Percentiles rank a stretch among this genome's conserved stretches.
Evolutionary conservation across 2,329 filamentous ascomycete genomes (phyloP).

Genomic region (Blastomyces silverae): DNA sequence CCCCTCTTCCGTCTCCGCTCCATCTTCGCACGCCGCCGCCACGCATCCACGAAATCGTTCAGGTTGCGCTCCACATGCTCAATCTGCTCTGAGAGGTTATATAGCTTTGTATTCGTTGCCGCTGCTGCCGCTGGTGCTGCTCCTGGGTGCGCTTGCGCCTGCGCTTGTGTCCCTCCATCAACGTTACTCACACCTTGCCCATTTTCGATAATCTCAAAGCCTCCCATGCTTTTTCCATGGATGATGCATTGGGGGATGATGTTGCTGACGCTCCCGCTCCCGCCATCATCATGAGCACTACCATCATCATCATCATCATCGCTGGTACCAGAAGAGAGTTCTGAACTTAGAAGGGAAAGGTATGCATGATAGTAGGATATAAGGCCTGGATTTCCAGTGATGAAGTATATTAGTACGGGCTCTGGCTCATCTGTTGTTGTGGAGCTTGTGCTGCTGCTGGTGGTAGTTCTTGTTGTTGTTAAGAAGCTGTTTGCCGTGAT

Average conservation of each 20-base stretch:
- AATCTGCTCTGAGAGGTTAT: conserved; percentile 48
- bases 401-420: conserved; percentile 39
- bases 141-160: not conserved
- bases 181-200: not conserved
- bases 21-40: conserved; percentile 18
- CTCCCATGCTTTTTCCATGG: conserved; percentile 33
- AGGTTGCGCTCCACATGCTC: conserved; percentile 42
- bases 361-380: conserved; percentile 46
- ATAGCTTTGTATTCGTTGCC: conserved; percentile 18
- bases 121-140: not conserved
- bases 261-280: not conserved
- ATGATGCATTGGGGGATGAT: conserved; percentile 20
- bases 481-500: conserved; percentile 12
- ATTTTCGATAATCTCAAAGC: conserved; percentile 29
- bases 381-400: conserved; percentile 47
- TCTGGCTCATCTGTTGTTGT: conserved; percentile 22
- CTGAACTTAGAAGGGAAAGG: conserved; percentile 32
- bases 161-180: not conserved
- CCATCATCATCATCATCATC: not conserved
- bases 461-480: not conserved
- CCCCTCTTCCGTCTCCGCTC: not conserved
- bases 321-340: conserved; percentile 18
- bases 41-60: conserved; percentile 31
- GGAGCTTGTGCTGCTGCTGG: conserved; percentile 10
- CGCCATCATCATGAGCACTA: conserved; percentile 2